phyloP scores from a whole-genome alignment of 1,139 yeast genomes.

The Blastobotrys raffinosifermentans region DNA sequence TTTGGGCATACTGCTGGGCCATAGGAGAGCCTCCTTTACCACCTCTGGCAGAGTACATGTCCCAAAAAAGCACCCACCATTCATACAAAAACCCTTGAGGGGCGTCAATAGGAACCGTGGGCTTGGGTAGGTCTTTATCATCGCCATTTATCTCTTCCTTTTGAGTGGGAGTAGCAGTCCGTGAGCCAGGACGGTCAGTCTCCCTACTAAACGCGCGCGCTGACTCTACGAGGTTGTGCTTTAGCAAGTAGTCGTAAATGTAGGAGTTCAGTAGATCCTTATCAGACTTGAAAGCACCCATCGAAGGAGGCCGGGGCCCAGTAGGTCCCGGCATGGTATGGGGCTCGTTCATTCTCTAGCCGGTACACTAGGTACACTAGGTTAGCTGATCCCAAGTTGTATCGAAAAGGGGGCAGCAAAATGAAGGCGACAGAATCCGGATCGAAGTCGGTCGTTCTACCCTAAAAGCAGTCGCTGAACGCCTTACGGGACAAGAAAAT shows the following conservation, averaged over 20 bases:
- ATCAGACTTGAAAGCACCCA: conserved; percentile 19
- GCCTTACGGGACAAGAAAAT: too few relatives aligned
- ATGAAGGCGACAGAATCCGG: too few relatives aligned
- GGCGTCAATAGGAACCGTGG: conserved; percentile 43
- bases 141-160: conserved; percentile 48
- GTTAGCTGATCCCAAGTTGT: too few relatives aligned
- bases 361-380: too few relatives aligned
- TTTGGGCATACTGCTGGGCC: conserved; percentile 68
- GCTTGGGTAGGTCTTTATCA: conserved; percentile 19
- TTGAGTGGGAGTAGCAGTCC: conserved; percentile 26
- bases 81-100: conserved; percentile 85
- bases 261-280: conserved; percentile 74
- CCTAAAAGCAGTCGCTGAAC: too few relatives aligned
- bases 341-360: too few relatives aligned
- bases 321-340: neutral
- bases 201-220: conserved; percentile 70
- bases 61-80: conserved; percentile 99
- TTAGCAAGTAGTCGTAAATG: conserved; percentile 77
- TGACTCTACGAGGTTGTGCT: conserved; percentile 63
- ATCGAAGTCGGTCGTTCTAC: too few relatives aligned
- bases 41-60: conserved; percentile 78
- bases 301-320: conserved; percentile 5
- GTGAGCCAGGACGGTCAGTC: conserved; percentile 42
- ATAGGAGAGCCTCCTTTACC: conserved; percentile 53
- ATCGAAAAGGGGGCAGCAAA: too few relatives aligned